These are phyloP conservation scores for Hirsutella thompsonii DNA, from an alignment of 2,329 filamentous ascomycete species.

Conservation along the genomic window DNA sequence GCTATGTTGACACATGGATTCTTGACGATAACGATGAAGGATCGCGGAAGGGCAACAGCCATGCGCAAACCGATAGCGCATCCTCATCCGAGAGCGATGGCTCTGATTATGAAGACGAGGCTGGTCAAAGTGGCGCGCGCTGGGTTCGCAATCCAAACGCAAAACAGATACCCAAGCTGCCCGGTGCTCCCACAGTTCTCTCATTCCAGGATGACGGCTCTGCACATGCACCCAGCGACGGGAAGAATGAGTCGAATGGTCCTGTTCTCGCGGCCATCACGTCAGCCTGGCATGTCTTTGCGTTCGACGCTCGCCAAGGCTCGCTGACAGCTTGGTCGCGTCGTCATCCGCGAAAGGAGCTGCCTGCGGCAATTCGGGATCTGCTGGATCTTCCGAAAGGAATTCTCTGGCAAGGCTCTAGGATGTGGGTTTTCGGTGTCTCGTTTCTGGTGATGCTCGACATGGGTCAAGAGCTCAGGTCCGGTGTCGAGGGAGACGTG, in stretches of 20 bases:
- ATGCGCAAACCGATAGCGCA: constrained; percentile 19
- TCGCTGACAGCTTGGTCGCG: constrained; percentile 75
- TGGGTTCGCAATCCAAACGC: constrained; percentile 68
- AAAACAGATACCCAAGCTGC: constrained; percentile 55
- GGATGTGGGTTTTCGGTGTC: constrained; percentile 79
- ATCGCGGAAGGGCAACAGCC: constrained; percentile 17
- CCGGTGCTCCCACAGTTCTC: constrained; percentile 50
- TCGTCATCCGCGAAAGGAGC: constrained; percentile 60
- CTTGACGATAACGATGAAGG: constrained; percentile 33
- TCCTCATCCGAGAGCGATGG: constrained; percentile 25
- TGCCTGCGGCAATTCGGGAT: constrained; percentile 62
- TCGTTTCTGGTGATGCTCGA: constrained; percentile 91
- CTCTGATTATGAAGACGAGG: constrained; percentile 31
- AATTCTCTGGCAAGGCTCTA: constrained; percentile 65
- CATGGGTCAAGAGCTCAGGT: constrained; percentile 54
- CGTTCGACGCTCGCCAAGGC: constrained; percentile 69
- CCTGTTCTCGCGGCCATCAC: constrained; percentile 41
- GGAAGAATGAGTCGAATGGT: constrained; percentile 22
- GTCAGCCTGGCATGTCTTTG: constrained; percentile 51
- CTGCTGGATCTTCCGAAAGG: constrained; percentile 74
- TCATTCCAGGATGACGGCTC: constrained; percentile 49
- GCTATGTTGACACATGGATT: constrained; percentile 79
- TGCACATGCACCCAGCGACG: constrained; percentile 12
- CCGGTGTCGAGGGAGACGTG: constrained; percentile 17
- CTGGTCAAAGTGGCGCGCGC: constrained; percentile 30